Evolutionary conservation across 2,329 filamentous ascomycete species (phyloP).

Genomic region (Lecanoromycetidae sp.): DNA sequence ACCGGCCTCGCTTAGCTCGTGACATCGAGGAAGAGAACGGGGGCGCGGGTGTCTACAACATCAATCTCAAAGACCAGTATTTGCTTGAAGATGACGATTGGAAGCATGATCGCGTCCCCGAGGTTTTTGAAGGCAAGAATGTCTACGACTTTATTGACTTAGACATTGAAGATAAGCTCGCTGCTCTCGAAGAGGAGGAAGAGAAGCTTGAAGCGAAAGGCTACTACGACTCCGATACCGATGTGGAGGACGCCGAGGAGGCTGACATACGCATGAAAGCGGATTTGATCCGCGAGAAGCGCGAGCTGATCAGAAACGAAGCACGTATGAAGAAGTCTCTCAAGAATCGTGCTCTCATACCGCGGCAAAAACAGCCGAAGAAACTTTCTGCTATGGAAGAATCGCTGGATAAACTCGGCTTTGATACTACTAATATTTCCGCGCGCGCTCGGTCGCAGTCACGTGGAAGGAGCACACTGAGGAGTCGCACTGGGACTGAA

Average conservation of each 20-base stretch:
- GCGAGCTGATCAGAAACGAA: conserved; percentile 82
- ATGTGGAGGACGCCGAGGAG: conserved; percentile 78
- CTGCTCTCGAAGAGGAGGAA: conserved; percentile 87
- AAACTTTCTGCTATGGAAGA: conserved; percentile 77
- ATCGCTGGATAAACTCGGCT: conserved; percentile 71
- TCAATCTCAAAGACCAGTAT: conserved; percentile 83
- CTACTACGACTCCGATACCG: conserved; percentile 77
- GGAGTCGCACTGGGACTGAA: conserved; percentile 49
- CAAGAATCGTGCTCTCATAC: conserved; percentile 93
- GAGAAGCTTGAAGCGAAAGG: conserved; percentile 83
- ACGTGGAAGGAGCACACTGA: conserved; percentile 60
- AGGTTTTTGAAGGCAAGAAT: conserved; percentile 90
- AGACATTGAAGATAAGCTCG: conserved; percentile 87
- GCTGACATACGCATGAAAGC: conserved; percentile 84
- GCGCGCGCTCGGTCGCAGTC: conserved; percentile 59
- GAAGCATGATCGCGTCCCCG: conserved; percentile 93
- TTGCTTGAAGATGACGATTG: conserved; percentile 77
- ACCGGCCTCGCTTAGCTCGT: conserved; percentile 63
- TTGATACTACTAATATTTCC: conserved; percentile 65
- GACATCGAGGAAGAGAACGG: conserved; percentile 88
- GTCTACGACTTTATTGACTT: conserved; percentile 95
- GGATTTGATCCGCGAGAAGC: conserved; percentile 90
- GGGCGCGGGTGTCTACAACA: conserved; percentile 89
- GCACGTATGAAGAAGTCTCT: conserved; percentile 89
- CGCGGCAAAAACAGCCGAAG: conserved; percentile 67